phyloP scores from a whole-genome alignment of 2,329 filamentous ascomycete species.

The Verticillium tricorpus region DNA sequence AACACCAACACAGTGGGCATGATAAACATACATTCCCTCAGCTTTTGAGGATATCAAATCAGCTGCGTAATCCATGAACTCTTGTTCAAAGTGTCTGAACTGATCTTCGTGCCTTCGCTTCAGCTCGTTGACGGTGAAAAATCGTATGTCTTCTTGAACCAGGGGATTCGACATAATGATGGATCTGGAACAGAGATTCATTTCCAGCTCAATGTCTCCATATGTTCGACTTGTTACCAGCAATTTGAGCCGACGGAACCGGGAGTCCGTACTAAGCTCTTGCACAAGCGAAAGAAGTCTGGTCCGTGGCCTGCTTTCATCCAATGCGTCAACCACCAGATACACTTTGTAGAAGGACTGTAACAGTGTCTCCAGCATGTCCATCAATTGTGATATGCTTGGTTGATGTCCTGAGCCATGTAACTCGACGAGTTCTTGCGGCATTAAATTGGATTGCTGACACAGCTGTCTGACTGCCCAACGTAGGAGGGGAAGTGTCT shows the following conservation, averaged over 20 bases:
- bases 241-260: not conserved
- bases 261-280: not conserved
- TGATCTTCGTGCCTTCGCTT: not conserved
- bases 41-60: not conserved
- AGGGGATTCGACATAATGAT: not conserved
- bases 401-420: not conserved
- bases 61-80: not conserved
- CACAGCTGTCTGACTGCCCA: not conserved
- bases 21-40: not conserved
- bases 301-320: not conserved
- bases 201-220: not conserved
- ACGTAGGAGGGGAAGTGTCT: not conserved
- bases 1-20: not conserved
- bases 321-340: not conserved
- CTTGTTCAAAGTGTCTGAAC: not conserved
- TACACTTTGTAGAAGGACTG: not conserved
- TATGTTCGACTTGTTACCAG: not conserved
- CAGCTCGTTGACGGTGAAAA: not conserved
- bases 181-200: not conserved
- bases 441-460: not conserved
- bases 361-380: not conserved
- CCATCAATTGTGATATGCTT: not conserved
- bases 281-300: not conserved
- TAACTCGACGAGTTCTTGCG: not conserved
- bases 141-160: not conserved